A percentile compares a stretch with the other conserved stretches of the same genome.
These are phyloP conservation scores for Malus orientalis DNA, from an alignment of 306 rosid species.

Conservation along the genomic window DNA sequence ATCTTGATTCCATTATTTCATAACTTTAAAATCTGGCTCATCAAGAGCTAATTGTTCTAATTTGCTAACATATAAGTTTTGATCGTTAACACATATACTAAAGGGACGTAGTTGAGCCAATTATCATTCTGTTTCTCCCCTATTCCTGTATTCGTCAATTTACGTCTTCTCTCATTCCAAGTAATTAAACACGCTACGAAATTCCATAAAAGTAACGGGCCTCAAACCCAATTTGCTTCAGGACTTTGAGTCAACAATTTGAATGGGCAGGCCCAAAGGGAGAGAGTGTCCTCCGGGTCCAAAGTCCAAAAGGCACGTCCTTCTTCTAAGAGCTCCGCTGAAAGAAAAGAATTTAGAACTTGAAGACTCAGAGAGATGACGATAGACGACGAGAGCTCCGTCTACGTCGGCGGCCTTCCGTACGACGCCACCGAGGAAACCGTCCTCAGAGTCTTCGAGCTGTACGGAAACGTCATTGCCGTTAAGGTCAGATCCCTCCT, in stretches of 20 bases:
- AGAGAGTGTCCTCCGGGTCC: background rate
- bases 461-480: slow-evolving; percentile 74
- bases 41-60: too few species aligned
- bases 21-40: too few species aligned
- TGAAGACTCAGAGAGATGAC: slow-evolving; percentile 34
- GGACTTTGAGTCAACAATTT: background rate
- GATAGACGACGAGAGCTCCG: slow-evolving; percentile 79
- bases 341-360: background rate
- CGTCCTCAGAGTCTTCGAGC: slow-evolving; percentile 57
- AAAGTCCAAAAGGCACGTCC: background rate
- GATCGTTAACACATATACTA: too few species aligned
- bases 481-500: slow-evolving; percentile 54
- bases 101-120: too few species aligned
- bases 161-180: too few species aligned
- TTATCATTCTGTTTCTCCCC: too few species aligned
- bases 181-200: too few species aligned
- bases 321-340: background rate
- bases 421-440: slow-evolving; percentile 67
- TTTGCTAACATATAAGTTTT: too few species aligned
- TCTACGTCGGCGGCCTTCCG: slow-evolving; percentile 80
- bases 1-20: too few species aligned
- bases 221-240: background rate
- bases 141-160: too few species aligned
- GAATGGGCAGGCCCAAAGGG: background rate
- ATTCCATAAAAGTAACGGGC: background rate